Evolutionary conservation across 1,139 yeast species (phyloP).

Genomic region (Geotrichum phurueaensis): DNA sequence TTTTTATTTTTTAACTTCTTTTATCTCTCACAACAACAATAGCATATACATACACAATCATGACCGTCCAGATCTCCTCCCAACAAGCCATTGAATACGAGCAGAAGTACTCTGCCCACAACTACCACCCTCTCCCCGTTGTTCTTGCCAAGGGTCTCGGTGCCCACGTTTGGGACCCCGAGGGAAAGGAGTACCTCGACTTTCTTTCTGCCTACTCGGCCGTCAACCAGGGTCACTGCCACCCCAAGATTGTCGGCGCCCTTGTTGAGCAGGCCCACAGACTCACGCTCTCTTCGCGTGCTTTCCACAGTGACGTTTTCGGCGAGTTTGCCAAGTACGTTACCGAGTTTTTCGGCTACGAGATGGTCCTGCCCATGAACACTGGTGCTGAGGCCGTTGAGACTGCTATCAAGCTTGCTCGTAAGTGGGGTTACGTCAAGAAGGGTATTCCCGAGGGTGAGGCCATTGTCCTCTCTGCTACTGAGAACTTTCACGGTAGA

Average conservation of each 20-base stretch:
- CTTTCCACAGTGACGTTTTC: conserved; percentile 85
- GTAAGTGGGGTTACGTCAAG: conserved; percentile 93
- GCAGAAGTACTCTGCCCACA: conserved; percentile 83
- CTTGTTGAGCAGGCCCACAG: conserved; percentile 79
- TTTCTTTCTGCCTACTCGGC: conserved; percentile 93
- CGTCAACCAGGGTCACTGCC: conserved; percentile 97
- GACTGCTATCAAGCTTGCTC: conserved; percentile 86
- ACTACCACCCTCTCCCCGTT: conserved; percentile 94
- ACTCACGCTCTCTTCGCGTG: conserved; percentile 84
- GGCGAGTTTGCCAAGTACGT: conserved; percentile 83
- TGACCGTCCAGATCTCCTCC: conserved; percentile 47
- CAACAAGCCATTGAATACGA: conserved; percentile 64
- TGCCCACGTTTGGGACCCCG: conserved; percentile 98
- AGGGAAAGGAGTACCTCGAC: conserved; percentile 63
- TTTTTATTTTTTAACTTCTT: no score
- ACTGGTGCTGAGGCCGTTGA: conserved; percentile 99
- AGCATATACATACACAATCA: not conserved
- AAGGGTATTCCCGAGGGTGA: conserved; percentile 78
- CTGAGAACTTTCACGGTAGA: conserved; percentile 92
- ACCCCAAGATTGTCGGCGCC: conserved; percentile 84
- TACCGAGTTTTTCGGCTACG: conserved; percentile 85
- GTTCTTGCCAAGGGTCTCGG: conserved; percentile 83
- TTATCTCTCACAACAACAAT: not conserved
- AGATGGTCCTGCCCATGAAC: conserved; percentile 94
- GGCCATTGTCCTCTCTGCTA: conserved; percentile 83